Conservation (phyloP, 345 rosid species). For the Cardamine resedifolia region DNA sequence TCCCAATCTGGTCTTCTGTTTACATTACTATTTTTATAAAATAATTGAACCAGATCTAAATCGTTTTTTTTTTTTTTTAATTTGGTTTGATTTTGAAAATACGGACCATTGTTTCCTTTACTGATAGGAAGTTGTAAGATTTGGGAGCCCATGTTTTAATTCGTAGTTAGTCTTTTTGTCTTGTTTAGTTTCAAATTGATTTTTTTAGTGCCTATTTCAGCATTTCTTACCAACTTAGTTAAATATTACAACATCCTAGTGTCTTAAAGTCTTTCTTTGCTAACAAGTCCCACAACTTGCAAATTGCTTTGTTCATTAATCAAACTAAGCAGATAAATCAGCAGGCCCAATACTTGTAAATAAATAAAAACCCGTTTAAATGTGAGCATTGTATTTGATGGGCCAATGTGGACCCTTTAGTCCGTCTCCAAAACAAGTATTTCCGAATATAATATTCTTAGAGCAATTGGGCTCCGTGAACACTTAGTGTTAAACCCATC, state of each 20-base stretch:
- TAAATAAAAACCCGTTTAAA: neutral
- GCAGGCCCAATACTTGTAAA: neutral
- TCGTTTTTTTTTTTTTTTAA: neutral
- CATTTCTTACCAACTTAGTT: neutral
- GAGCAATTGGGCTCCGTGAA: neutral
- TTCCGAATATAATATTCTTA: neutral
- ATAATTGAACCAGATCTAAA: neutral
- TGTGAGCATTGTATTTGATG: neutral
- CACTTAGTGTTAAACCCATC: neutral
- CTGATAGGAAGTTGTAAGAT: neutral
- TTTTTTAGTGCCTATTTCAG: neutral
- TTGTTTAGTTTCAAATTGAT: neutral
- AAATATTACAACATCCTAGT: neutral
- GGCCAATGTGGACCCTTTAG: conserved; percentile 4
- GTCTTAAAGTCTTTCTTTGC: neutral
- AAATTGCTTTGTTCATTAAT: neutral
- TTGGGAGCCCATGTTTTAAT: neutral
- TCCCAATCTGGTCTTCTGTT: conserved; percentile 24
- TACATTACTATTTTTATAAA: conserved; percentile 2
- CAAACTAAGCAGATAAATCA: neutral
- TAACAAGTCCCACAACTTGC: neutral
- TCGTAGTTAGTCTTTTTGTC: neutral
- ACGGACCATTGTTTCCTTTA: neutral
- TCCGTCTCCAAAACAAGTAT: neutral
- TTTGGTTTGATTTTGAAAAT: neutral